A percentile compares a stretch with the other conserved stretches of the same genome.
Evolutionary conservation across 2,329 filamentous ascomycete genomes (phyloP).

Genomic region (Karstenula rhodostoma): DNA sequence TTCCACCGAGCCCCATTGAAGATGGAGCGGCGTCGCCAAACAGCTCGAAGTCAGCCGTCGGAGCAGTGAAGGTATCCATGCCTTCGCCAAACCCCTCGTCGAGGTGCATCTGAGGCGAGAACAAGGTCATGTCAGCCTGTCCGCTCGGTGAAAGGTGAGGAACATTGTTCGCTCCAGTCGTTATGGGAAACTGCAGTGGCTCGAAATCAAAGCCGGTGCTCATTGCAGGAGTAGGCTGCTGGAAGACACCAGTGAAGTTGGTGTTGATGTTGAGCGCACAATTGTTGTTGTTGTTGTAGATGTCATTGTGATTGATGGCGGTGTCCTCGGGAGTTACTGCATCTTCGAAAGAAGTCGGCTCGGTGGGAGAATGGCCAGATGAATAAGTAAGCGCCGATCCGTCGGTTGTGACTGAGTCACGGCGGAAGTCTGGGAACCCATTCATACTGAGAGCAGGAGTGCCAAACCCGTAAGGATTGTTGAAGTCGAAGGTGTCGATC

Average conservation of each 20-base stretch:
- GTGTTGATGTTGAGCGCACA: constrained; percentile 67
- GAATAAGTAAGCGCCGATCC: constrained; percentile 49
- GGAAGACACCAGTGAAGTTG: constrained; percentile 67
- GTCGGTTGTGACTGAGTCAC: constrained; percentile 48
- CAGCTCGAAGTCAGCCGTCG: constrained; percentile 68
- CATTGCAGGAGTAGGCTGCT: constrained; percentile 61
- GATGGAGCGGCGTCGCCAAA: constrained; percentile 51
- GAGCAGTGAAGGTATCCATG: constrained; percentile 40
- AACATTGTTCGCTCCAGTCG: constrained; percentile 31
- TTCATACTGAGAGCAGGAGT: constrained; percentile 42
- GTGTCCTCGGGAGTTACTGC: constrained; percentile 55
- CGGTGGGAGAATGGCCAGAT: constrained; percentile 52
- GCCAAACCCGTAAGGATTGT: constrained; percentile 34
- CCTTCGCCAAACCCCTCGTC: constrained; percentile 73
- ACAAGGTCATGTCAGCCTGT: constrained; percentile 73
- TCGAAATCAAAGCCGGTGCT: constrained; percentile 50
- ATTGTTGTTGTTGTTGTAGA: constrained; percentile 52
- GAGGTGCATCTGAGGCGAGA: constrained; percentile 67
- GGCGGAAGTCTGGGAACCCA: constrained; percentile 45
- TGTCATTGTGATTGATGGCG: constrained; percentile 68
- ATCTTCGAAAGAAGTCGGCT: constrained; percentile 54
- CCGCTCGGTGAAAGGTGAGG: constrained; percentile 73
- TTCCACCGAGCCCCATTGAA: constrained; percentile 35
- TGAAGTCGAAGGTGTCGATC: constrained; percentile 40
- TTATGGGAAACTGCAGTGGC: constrained; percentile 46